Percentiles rank a stretch among this genome's conserved stretches.
Evolutionary conservation across 1,284 basidiomycete species (phyloP).

Genomic region (Phlebopus sp.): DNA sequence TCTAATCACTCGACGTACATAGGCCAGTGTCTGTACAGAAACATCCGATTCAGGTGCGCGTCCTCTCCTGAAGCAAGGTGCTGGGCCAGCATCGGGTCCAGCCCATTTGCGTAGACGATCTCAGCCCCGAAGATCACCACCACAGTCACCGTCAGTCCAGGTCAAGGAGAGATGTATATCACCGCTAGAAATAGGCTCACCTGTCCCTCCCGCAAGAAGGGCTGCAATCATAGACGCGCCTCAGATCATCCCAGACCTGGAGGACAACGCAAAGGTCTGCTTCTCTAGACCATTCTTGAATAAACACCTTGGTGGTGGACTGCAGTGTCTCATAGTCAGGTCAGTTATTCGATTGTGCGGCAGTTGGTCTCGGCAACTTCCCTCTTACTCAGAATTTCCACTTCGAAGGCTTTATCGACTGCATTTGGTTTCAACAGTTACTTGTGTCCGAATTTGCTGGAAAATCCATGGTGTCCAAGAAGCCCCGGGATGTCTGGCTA

Average conservation of each 20-base stretch:
- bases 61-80: too few species aligned
- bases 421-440: constrained; percentile 34
- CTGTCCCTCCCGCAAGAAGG: constrained; percentile 14
- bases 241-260: constrained; percentile 17
- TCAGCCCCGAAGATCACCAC: too few species aligned
- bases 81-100: too few species aligned
- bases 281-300: constrained; percentile 35
- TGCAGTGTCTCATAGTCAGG: constrained; percentile 36
- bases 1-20: too few species aligned
- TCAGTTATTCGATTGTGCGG: constrained; percentile 10
- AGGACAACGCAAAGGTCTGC: constrained; percentile 15
- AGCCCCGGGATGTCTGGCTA: constrained; percentile 42
- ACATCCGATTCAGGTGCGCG: too few species aligned
- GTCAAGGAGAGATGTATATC: neutral
- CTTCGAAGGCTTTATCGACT: neutral
- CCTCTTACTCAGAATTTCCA: neutral
- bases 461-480: constrained; percentile 45
- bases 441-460: constrained; percentile 40
- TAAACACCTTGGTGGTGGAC: constrained; percentile 31
- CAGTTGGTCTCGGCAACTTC: neutral
- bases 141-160: too few species aligned
- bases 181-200: neutral
- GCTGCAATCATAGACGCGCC: constrained; percentile 24
- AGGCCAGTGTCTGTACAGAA: too few species aligned
- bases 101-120: too few species aligned